A percentile compares a stretch with the other conserved stretches of the same genome.
These are phyloP conservation scores for Nigrospora oryzae DNA, from an alignment of 2,329 filamentous ascomycete species.

Conservation along the genomic window DNA sequence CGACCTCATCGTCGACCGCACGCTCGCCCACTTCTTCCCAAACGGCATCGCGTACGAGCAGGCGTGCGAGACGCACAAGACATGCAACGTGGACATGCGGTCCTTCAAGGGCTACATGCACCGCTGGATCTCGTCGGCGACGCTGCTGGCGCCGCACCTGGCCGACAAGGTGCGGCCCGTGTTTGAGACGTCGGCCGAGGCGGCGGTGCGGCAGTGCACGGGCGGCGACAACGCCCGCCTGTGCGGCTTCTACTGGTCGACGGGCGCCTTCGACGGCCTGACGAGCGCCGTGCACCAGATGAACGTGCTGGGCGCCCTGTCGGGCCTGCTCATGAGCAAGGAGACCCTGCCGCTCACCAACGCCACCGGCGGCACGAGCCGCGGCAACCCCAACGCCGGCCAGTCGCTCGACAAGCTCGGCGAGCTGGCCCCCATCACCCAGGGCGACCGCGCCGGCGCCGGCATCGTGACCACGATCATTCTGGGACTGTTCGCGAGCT, in stretches of 20 bases:
- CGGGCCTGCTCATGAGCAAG: slow-evolving; percentile 22
- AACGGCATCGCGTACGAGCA: slow-evolving; percentile 39
- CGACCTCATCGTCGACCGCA: slow-evolving; percentile 33
- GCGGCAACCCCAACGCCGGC: slow-evolving; percentile 2
- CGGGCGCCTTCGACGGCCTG: slow-evolving; percentile 28
- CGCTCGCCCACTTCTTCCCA: slow-evolving; percentile 37
- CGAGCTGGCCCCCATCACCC: not conserved
- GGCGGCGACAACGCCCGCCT: slow-evolving; percentile 28
- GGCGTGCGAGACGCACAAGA: slow-evolving; percentile 28
- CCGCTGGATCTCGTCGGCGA: slow-evolving; percentile 40
- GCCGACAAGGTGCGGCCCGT: slow-evolving; percentile 32
- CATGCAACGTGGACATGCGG: slow-evolving; percentile 50
- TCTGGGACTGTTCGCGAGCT: not conserved
- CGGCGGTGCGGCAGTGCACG: slow-evolving; percentile 39
- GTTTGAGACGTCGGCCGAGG: slow-evolving; percentile 36
- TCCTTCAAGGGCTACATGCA: slow-evolving; percentile 50
- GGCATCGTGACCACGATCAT: slow-evolving; percentile 1
- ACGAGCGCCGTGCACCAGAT: slow-evolving; percentile 37
- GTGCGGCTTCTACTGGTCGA: slow-evolving; percentile 38
- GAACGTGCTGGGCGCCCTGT: slow-evolving; percentile 31
- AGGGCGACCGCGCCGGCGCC: not conserved
- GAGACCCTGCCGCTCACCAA: slow-evolving; percentile 2
- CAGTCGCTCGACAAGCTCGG: not conserved
- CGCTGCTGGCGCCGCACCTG: slow-evolving; percentile 40
- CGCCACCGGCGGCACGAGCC: slow-evolving; percentile 2